Percentiles rank a stretch among this genome's conserved stretches.
Conservation (phyloP, 345 rosid genomes). For the Populus alba region DNA sequence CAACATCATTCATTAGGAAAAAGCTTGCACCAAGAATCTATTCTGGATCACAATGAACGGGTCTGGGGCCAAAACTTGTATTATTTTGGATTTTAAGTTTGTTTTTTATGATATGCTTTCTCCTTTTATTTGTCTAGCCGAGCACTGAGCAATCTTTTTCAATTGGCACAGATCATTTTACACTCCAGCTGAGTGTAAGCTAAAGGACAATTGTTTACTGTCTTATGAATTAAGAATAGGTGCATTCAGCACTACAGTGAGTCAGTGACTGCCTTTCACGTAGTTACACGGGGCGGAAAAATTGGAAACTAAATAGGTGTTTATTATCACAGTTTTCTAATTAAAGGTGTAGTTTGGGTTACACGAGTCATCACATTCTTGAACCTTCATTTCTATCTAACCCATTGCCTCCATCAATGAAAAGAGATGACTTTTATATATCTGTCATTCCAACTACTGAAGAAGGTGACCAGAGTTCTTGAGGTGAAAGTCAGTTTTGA, state of each 20-base stretch:
- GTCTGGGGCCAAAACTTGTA: neutral
- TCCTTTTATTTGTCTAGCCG: neutral
- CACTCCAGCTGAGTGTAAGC: neutral
- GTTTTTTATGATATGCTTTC: constrained; percentile 1
- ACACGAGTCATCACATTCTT: neutral
- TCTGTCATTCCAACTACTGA: no score
- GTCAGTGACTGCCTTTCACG: neutral
- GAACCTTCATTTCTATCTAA: neutral
- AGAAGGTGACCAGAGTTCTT: neutral
- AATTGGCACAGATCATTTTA: neutral
- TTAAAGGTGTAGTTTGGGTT: constrained; percentile 2
- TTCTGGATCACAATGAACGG: neutral
- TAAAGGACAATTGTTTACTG: neutral
- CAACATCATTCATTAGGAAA: neutral
- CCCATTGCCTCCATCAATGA: neutral
- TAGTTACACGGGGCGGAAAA: neutral
- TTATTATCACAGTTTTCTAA: neutral
- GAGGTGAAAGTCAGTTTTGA: neutral
- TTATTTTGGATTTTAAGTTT: neutral
- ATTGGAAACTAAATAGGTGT: neutral
- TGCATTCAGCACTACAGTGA: neutral
- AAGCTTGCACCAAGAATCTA: neutral
- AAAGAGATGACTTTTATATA: neutral
- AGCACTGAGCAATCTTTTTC: constrained; percentile 1
- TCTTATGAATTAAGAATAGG: neutral